Evolutionary conservation across 2,329 filamentous ascomycete genomes (phyloP), one percentile per base, ranked within the genome.

Genomic region (Alternaria panax): DNA sequence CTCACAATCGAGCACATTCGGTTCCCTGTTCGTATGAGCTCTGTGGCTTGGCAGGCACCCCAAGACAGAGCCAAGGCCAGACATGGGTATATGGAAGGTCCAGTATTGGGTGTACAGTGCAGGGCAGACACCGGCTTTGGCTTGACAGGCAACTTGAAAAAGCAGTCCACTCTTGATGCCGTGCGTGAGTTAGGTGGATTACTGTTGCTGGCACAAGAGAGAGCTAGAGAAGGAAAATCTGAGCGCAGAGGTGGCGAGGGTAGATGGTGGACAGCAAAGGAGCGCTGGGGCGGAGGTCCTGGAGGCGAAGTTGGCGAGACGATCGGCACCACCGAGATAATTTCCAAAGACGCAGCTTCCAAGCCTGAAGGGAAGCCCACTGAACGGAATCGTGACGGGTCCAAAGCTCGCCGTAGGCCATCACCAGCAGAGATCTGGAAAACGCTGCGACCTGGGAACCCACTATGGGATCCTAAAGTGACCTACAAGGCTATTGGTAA

Each of bases 191-290:
- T 87, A 4, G 86, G 85, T 5, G 83, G 81, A 2, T 77, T 88
- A 73, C 75, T 89, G 14, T 78, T 86, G 20, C 71, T 87, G 2
- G 87, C 87, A 1, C 86, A 89, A 71, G 86, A 89, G 71, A 81
- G 87, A 36, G 80, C 80, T n/a, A 80, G 86, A 51, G 81, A 88
- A 67, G 86, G 85, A 0, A 79, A 76, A 53, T 68, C 68, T 2
- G 84, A 87, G 65, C 70, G 75, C 48, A 80, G 75, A 51, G 80
- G 84, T 4, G 85, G 85, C 1, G 82, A 86, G 64, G 84, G 84
- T 3, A 82, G 86, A 67, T 89, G 87, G 87, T 89, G 85, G 85
- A 84, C 85, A 3, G 81, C 77, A 3, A 80, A 76, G 51, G 81
- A 83, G 25, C 80, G 87, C 53, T 88, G 85, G 81, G 86, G 87